Evolutionary conservation across 176 grass and related monocot species (phyloP).

Genomic region (Aegilops sharonensis): DNA sequence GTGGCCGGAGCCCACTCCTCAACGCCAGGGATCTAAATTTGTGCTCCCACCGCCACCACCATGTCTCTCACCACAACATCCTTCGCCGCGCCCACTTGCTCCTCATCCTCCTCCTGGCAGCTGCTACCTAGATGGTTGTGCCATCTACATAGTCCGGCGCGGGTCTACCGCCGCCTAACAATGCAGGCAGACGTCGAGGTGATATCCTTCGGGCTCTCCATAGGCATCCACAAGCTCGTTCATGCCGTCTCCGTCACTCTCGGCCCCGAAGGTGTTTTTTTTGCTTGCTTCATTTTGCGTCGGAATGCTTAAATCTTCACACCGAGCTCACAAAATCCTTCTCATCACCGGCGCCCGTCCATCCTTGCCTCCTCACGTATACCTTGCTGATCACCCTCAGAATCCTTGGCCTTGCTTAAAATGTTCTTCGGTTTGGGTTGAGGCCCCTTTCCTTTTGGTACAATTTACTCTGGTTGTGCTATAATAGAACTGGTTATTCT

Average conservation of each 20-base stretch:
- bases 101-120: conserved; percentile 3
- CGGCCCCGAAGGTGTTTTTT: conserved; percentile 69
- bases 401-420: too few species aligned
- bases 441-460: too few species aligned
- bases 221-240: conserved; percentile 87
- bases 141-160: background rate
- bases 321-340: too few species aligned
- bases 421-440: too few species aligned
- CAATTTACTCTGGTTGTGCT: too few species aligned
- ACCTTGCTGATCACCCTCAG: too few species aligned
- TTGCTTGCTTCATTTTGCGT: background rate
- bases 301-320: too few species aligned
- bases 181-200: conserved; percentile 61
- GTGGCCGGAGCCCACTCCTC: background rate
- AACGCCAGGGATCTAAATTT: background rate
- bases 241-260: conserved; percentile 76
- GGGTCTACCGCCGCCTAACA: conserved; percentile 11
- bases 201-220: conserved; percentile 56
- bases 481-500: too few species aligned
- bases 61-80: conserved; percentile 27
- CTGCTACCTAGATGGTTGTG: conserved; percentile 13
- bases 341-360: too few species aligned
- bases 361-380: too few species aligned
- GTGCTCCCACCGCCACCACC: background rate
- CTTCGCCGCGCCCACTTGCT: background rate